Percentiles rank a stretch among this genome's conserved stretches.
Conservation (phyloP, 2,329 filamentous ascomycete species). For the Venturia asperata region DNA sequence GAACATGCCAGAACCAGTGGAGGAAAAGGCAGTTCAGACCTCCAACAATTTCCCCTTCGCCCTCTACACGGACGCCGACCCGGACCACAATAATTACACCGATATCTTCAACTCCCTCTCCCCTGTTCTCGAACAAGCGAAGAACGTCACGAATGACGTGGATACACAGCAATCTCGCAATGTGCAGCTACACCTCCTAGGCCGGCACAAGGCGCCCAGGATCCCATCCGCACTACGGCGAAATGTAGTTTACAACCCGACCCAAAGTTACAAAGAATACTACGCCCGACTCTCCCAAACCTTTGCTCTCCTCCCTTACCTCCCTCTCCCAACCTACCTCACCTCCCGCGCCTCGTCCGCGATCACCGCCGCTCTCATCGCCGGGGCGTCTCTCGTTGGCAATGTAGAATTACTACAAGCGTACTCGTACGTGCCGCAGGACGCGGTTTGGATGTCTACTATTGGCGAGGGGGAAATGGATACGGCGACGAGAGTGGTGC, state of each 20-base stretch:
- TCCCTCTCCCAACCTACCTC: conserved; percentile 25
- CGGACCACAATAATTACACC: conserved; percentile 9
- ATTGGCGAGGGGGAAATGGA: conserved; percentile 27
- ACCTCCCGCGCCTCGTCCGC: conserved; percentile 23
- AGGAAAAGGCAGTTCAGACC: neutral
- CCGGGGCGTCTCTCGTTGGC: conserved; percentile 26
- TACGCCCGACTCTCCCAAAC: conserved; percentile 26
- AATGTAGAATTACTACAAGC: conserved; percentile 24
- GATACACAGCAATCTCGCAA: neutral
- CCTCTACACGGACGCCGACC: conserved; percentile 6
- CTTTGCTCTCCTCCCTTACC: conserved; percentile 27
- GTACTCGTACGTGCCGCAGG: conserved; percentile 27
- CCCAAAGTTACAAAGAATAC: conserved; percentile 27
- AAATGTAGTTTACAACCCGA: conserved; percentile 26
- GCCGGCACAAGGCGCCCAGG: conserved; percentile 18
- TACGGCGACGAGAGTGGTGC: conserved; percentile 25
- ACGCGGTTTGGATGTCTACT: conserved; percentile 26
- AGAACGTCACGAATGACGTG: conserved; percentile 5
- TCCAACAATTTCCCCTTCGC: neutral
- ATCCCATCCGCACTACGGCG: neutral
- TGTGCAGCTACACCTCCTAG: conserved; percentile 15
- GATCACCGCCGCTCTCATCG: conserved; percentile 27
- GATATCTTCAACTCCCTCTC: neutral
- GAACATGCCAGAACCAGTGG: conserved; percentile 18
- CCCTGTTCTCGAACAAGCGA: conserved; percentile 3